These are phyloP conservation scores for Wickerhamiella slavikovae DNA, from an alignment of 805 yeast genomes.

Conservation along the genomic window DNA sequence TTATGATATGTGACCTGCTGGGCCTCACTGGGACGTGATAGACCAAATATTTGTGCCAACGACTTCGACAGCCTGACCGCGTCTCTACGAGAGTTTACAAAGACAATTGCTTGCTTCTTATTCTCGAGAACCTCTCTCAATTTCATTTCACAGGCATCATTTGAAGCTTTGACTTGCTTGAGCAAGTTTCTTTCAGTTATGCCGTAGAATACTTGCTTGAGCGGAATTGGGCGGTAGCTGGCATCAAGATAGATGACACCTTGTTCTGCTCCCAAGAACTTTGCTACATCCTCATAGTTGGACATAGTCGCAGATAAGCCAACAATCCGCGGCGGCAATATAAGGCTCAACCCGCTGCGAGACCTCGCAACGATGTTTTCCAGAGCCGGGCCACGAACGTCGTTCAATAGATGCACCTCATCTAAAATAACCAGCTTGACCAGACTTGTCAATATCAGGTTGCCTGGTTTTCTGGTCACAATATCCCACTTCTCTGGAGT, in stretches of 20 bases:
- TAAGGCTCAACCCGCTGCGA: too few relatives aligned
- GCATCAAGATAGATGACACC: slow-evolving; percentile 68
- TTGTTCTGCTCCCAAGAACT: slow-evolving; percentile 42
- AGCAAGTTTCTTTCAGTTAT: slow-evolving; percentile 66
- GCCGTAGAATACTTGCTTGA: slow-evolving; percentile 75
- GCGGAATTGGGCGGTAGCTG: slow-evolving; percentile 76
- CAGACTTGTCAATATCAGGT: slow-evolving; percentile 37
- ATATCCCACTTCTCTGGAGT: slow-evolving; percentile 99
- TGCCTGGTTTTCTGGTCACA: slow-evolving; percentile 63
- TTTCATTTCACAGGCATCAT: slow-evolving; percentile 75
- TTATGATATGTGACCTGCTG: too few relatives aligned
- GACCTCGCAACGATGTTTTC: slow-evolving; percentile 75
- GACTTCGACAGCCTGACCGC: slow-evolving; percentile 67
- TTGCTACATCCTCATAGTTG: slow-evolving; percentile 70
- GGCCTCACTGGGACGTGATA: neutral
- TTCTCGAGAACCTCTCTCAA: slow-evolving; percentile 41
- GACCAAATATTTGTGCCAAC: slow-evolving; percentile 21
- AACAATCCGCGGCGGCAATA: slow-evolving; percentile 43
- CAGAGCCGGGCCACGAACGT: slow-evolving; percentile 84
- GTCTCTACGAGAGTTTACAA: slow-evolving; percentile 88
- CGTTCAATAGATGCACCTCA: slow-evolving; percentile 84
- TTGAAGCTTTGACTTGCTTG: slow-evolving; percentile 62
- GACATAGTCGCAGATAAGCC: slow-evolving; percentile 91
- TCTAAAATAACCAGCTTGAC: slow-evolving; percentile 66
- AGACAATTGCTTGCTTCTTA: slow-evolving; percentile 64